Evolutionary conservation across 495 filamentous ascomycete species (phyloP).

Genomic region (Talaromyces liani): DNA sequence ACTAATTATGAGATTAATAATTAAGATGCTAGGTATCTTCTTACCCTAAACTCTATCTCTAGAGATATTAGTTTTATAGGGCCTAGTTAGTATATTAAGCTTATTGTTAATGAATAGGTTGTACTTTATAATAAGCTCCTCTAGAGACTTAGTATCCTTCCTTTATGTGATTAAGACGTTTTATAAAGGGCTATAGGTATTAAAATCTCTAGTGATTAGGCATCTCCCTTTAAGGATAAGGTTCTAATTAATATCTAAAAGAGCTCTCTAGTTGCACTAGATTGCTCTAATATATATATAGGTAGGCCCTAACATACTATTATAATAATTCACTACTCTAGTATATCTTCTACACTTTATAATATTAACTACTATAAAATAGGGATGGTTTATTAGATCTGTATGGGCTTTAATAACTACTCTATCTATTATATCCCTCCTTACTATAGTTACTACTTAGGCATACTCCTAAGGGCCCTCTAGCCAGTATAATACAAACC

Average conservation of each 20-base stretch:
- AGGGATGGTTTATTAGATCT: background rate
- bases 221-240: background rate
- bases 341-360: background rate
- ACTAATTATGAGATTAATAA: too few relatives aligned
- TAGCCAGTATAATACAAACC: background rate
- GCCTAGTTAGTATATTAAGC: too few relatives aligned
- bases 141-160: too few relatives aligned
- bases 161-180: too few relatives aligned
- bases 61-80: too few relatives aligned
- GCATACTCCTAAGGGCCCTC: background rate
- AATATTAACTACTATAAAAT: conserved; percentile 6
- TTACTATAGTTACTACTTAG: background rate
- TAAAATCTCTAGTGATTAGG: too few relatives aligned
- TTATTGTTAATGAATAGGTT: too few relatives aligned
- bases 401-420: background rate
- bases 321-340: conserved; percentile 9
- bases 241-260: conserved; percentile 3
- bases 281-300: background rate
- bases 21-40: too few relatives aligned
- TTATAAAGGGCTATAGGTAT: too few relatives aligned
- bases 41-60: too few relatives aligned
- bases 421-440: background rate
- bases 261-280: background rate
- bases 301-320: conserved; percentile 7
- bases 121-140: too few relatives aligned